Percentiles rank a stretch among this genome's conserved stretches.
These are phyloP conservation scores for Hebeloma cylindrosporum DNA, from an alignment of 768 basidiomycete genomes.

Conservation along the genomic window DNA sequence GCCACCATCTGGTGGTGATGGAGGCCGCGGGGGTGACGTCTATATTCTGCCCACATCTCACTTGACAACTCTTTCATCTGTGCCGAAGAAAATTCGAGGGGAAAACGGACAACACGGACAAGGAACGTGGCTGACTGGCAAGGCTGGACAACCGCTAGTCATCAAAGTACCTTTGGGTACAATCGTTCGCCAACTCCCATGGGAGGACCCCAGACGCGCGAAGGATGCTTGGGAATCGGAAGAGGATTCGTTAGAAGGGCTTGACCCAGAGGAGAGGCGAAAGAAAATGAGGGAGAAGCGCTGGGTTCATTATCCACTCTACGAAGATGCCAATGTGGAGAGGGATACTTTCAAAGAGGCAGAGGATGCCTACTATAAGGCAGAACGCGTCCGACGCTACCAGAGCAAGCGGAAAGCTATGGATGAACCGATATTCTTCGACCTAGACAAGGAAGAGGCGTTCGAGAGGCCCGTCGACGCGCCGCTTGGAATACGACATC, in stretches of 20 bases:
- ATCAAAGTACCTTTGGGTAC: constrained; percentile 90
- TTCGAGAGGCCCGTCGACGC: constrained; percentile 48
- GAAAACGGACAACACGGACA: constrained; percentile 69
- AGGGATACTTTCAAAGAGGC: constrained; percentile 72
- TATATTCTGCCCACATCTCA: constrained; percentile 79
- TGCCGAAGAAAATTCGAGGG: constrained; percentile 68
- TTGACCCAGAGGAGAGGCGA: constrained; percentile 48
- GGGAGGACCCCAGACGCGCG: constrained; percentile 62
- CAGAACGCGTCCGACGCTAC: constrained; percentile 60
- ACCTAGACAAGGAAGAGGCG: constrained; percentile 57
- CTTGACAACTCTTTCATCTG: constrained; percentile 73
- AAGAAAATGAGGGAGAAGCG: constrained; percentile 62
- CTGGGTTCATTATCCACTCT: constrained; percentile 82
- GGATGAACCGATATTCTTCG: constrained; percentile 51
- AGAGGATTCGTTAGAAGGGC: constrained; percentile 52
- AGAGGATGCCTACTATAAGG: constrained; percentile 55
- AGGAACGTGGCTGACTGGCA: constrained; percentile 88
- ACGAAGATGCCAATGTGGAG: constrained; percentile 58
- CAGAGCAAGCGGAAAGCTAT: constrained; percentile 42
- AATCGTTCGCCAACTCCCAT: constrained; percentile 73
- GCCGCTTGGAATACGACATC: constrained; percentile 60
- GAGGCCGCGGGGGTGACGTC: constrained; percentile 86
- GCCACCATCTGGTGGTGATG: constrained; percentile 92
- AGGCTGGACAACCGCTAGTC: constrained; percentile 66
- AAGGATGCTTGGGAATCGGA: constrained; percentile 76